phyloP scores from a whole-genome alignment of 768 basidiomycete genomes.

The Tricholoma terreum region DNA sequence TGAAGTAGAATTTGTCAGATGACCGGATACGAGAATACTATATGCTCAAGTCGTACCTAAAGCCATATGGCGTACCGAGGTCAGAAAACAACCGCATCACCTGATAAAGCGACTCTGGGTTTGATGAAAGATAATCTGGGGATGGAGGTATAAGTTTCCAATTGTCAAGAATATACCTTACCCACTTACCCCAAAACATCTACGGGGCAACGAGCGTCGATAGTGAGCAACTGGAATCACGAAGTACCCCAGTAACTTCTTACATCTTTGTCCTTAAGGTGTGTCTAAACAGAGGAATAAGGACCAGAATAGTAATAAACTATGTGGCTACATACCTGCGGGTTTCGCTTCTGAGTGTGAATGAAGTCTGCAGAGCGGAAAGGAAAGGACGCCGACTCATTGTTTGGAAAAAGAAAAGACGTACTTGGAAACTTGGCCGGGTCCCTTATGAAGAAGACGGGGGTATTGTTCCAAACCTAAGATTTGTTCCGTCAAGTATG shows the following conservation, averaged over 20 bases:
- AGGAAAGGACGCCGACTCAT: neutral
- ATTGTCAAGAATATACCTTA: neutral
- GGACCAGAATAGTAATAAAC: conserved; percentile 15
- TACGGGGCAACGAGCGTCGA: neutral
- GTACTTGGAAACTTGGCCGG: conserved; percentile 47
- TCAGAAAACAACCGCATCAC: conserved; percentile 52
- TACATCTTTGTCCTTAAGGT: conserved; percentile 1
- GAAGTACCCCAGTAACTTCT: neutral
- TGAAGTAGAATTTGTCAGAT: neutral
- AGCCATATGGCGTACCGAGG: conserved; percentile 53
- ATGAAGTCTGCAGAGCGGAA: conserved; percentile 20
- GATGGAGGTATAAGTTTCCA: neutral
- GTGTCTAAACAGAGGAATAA: neutral
- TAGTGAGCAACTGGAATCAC: neutral
- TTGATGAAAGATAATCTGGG: conserved; percentile 45
- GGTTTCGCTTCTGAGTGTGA: conserved; percentile 49
- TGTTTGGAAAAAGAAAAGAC: neutral
- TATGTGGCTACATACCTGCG: conserved; percentile 43
- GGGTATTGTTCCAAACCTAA: conserved; percentile 37
- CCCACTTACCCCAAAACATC: neutral
- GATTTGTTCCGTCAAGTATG: neutral
- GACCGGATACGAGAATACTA: neutral
- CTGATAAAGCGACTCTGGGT: conserved; percentile 45
- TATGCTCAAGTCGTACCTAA: conserved; percentile 10
- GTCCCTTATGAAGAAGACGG: conserved; percentile 49